Percentiles rank a stretch among this genome's conserved stretches.
Evolutionary conservation across 176 grass and related monocot genomes (phyloP).

Genomic region (Carex scoparia): DNA sequence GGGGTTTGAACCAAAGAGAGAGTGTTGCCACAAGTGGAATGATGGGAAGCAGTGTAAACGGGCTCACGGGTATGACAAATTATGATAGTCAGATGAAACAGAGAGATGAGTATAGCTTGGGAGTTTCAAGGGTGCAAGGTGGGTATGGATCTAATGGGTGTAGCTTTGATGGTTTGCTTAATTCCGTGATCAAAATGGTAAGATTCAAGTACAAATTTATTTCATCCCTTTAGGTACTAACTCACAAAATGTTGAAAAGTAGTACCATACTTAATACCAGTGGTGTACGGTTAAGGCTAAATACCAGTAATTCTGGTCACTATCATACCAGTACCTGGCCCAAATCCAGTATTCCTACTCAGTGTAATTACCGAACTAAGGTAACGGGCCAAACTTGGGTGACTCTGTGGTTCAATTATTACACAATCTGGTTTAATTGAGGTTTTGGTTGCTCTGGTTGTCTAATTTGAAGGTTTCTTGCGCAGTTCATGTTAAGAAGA

Average conservation of each 20-base stretch:
- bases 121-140: constrained; percentile 33
- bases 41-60: constrained; percentile 22
- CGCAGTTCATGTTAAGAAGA: background rate
- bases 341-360: background rate
- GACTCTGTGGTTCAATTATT: background rate
- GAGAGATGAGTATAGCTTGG: constrained; percentile 38
- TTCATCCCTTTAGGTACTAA: background rate
- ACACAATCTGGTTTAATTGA: background rate
- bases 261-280: background rate
- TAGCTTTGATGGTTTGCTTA: constrained; percentile 63
- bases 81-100: constrained; percentile 18
- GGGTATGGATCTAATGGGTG: constrained; percentile 57
- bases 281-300: background rate
- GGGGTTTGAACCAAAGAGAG: constrained; percentile 31
- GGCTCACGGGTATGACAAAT: constrained; percentile 30
- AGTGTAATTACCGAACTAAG: background rate
- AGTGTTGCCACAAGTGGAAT: constrained; percentile 32
- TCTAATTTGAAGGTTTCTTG: background rate
- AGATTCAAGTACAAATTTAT: background rate
- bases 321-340: background rate
- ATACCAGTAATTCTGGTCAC: background rate
- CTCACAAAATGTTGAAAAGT: background rate
- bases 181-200: constrained; percentile 91
- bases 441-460: background rate
- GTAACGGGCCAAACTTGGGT: background rate